phyloP scores from a whole-genome alignment of 352 stramenopile genomes.

The Globisporangium canariense region DNA sequence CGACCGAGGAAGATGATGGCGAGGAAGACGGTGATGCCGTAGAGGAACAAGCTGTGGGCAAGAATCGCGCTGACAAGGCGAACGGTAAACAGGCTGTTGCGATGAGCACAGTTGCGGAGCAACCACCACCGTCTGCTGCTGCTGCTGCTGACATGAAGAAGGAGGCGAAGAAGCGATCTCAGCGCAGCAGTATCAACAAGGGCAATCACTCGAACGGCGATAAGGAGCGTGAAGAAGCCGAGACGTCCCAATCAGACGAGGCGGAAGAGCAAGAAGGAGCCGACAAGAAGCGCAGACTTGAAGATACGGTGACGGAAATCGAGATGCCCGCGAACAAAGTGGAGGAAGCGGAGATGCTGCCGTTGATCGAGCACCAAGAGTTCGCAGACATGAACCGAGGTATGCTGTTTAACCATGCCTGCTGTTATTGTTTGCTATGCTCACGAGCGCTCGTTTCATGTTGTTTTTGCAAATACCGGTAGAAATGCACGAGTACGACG shows the following conservation, averaged over 20 bases:
- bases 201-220: not conserved
- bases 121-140: not conserved
- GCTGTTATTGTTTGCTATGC: not conserved
- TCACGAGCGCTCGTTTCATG: not conserved
- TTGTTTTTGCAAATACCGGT: not conserved
- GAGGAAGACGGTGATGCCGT: not conserved
- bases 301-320: not conserved
- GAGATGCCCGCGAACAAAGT: not conserved
- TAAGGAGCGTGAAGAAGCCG: not conserved
- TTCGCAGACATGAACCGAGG: conserved; percentile 55
- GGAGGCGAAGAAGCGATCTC: conserved; percentile 3
- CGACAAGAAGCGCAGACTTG: conserved; percentile 11
- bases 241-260: not conserved
- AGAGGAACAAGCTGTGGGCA: not conserved
- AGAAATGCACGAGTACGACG: conserved; percentile 91
- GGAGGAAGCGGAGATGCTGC: not conserved
- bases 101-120: not conserved
- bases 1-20: not conserved
- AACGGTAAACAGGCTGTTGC: conserved; percentile 1
- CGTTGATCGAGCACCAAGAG: conserved; percentile 39
- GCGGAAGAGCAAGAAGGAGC: not conserved
- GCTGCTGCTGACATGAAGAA: not conserved
- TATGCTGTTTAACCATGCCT: conserved; percentile 6
- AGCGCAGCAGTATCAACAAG: conserved; percentile 5
- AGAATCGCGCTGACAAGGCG: not conserved